Evolutionary conservation across 2,329 filamentous ascomycete genomes (phyloP), one percentile per base, ranked within the genome.

Genomic region (Hymenoscyphus occultus): DNA sequence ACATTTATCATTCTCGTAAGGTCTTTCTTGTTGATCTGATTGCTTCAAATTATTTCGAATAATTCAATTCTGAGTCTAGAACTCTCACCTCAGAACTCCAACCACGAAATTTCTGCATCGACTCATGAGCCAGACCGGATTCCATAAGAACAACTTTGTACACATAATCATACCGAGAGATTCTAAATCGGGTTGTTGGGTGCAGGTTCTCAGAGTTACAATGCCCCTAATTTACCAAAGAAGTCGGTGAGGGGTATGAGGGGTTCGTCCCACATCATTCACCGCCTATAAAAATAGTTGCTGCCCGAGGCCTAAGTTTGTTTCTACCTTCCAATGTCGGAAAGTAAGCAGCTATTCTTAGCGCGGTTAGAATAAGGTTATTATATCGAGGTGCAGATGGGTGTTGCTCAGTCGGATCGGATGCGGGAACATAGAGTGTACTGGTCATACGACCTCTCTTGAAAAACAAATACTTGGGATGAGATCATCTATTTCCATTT

Each of bases 311-410:
- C 35, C 35, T 35, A 35, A 35, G 9, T 1, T 28, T 28, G 28
- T 5, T 35, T 35, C 19, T 19, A 9, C 45, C 45, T 51, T 22
- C 45, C 19, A 22, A 19, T 3, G 45, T 51, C n/a, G 45, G 45
- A n/a, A 51, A 51, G 45, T 51, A 51, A 51, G 48, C 19, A 54
- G 19, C 48, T 54, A 54, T 54, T 54, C 22, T 54, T 54, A 54
- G 48, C 19, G 48, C 48, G 19, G 48, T 54, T 54, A 13, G 48
- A 54, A 28, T 54, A 54, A 54, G 48, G 48, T 54, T 54, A 54
- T 28, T 54, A 54, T 22, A 28, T 22, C 14, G 48, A 22, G 48
- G n/a, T 54, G 48, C 48, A 54, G 48, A 28, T 54, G 19, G 48
- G 48, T 54, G n/a, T 28, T 7, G 42, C 22, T 7, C 19, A 22